Evolutionary conservation across 352 stramenopile genomes (phyloP), one percentile per base, ranked within the genome.

Genomic region (Pythium aquatile): DNA sequence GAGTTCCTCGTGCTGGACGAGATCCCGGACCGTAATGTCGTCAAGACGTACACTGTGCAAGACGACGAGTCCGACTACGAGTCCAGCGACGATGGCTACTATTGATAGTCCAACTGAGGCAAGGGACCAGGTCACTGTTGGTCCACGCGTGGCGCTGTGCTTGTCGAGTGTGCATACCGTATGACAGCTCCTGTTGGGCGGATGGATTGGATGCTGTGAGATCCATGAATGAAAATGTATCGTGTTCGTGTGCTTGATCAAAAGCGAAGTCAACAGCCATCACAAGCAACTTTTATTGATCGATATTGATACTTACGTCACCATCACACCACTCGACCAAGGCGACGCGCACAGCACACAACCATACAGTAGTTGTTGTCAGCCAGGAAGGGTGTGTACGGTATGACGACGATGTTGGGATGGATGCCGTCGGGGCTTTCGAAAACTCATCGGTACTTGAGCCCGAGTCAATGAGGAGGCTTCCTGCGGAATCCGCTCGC

Each of bases 1-100:
- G 48, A 55, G 28, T 55, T 55, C 48, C 48, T 55, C 48, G 48
- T 55, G 11, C 10, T 42, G 2, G 35, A 42, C 11, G 35, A 42
- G 35, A 42, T 42, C 35, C 35, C 35, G 35, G 11, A 42, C 35
- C 11, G 10, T 3, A 42, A 42, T 11, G 35, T 10, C 11, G 35
- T 42, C 35, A 42, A 42, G 35, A 42, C 35, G 35, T 42, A 42
- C 35, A 42, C 8, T 4, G 35, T 42, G 6, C 35, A 16, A 42
- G 35, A 42, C 35, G 35, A 42, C 35, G 35, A 42, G 35, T 42
- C 5, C 8, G 35, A 42, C 35, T 42, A 42, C 35, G 35, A 42
- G 11, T 42, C 35, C 2, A 42, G 35, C 35, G 35, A 42, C 11
- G 35, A 42, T 11, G 35, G 16, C 35, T 42, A 42, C 10, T 42